Percentiles rank a stretch among this genome's conserved stretches.
phyloP scores from a whole-genome alignment of 1,139 yeast species.

The Suhomyces yuchorum region DNA sequence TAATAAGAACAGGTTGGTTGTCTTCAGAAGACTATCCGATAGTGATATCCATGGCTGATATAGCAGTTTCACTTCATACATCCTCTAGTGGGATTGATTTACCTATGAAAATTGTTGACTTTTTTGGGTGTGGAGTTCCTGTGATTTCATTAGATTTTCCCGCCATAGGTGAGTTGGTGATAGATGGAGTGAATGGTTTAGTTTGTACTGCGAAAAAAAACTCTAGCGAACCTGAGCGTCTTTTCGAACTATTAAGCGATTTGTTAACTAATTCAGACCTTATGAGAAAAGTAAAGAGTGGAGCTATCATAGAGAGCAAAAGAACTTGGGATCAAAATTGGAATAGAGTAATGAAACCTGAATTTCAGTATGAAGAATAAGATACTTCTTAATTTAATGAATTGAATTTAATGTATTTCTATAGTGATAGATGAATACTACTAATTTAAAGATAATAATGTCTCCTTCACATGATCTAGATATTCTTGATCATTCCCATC shows the following conservation, averaged over 20 bases:
- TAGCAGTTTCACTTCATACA: conserved; percentile 87
- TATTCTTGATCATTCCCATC: conserved; percentile 41
- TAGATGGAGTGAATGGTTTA: conserved; percentile 47
- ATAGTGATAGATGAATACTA: background rate
- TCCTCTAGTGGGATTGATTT: conserved; percentile 92
- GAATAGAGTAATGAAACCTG: conserved; percentile 36
- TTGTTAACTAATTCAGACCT: conserved; percentile 45
- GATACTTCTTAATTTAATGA: background rate
- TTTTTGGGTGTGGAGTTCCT: conserved; percentile 96
- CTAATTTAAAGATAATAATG: background rate
- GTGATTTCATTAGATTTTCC: conserved; percentile 77
- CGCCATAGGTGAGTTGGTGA: conserved; percentile 67
- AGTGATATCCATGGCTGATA: conserved; percentile 73
- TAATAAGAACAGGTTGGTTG: conserved; percentile 74
- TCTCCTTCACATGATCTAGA: conserved; percentile 18
- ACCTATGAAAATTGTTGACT: conserved; percentile 96
- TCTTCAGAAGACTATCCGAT: conserved; percentile 77
- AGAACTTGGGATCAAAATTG: conserved; percentile 80
- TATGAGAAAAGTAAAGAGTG: conserved; percentile 49
- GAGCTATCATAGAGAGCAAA: conserved; percentile 71
- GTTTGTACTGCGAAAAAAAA: conserved; percentile 42
- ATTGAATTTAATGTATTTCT: background rate
- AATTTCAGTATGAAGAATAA: conserved; percentile 20
- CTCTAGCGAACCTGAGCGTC: conserved; percentile 45
- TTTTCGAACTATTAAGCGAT: conserved; percentile 51